These are phyloP conservation scores for Corniculantispora saksenae DNA, from an alignment of 2,329 filamentous ascomycete genomes.

Conservation along the genomic window DNA sequence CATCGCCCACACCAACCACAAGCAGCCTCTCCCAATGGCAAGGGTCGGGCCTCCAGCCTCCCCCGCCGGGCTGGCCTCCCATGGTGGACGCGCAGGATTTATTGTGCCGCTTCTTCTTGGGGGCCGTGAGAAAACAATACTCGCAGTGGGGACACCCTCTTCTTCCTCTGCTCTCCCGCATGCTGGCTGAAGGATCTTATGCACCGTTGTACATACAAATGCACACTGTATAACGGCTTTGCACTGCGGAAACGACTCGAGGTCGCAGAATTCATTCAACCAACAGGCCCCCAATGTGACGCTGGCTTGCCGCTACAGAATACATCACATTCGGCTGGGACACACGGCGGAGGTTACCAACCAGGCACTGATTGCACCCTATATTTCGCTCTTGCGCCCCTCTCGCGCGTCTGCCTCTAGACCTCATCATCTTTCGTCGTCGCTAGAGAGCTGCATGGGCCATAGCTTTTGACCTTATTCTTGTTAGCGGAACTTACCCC, in stretches of 20 bases:
- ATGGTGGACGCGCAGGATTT: not conserved
- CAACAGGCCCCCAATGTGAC: constrained; percentile 14
- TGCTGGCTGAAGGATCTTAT: not conserved
- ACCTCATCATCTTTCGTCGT: too few relatives aligned
- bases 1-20: not conserved
- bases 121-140: not conserved
- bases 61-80: not conserved
- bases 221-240: not conserved
- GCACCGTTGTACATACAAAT: not conserved
- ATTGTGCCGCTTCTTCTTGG: not conserved
- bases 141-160: not conserved
- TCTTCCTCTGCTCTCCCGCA: not conserved
- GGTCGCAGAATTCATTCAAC: not conserved
- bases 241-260: not conserved
- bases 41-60: constrained; percentile 14
- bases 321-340: constrained; percentile 5
- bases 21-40: not conserved
- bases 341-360: not conserved
- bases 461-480: too few relatives aligned
- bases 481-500: too few relatives aligned
- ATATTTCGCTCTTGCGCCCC: constrained; percentile 1
- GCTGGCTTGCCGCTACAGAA: not conserved
- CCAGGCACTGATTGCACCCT: not conserved
- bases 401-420: not conserved
- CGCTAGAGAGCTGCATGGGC: too few relatives aligned